Evolutionary conservation across 208 protist species (phyloP), one percentile per base, ranked within the genome.

Genomic region (Trypanosoma vivax): DNA sequence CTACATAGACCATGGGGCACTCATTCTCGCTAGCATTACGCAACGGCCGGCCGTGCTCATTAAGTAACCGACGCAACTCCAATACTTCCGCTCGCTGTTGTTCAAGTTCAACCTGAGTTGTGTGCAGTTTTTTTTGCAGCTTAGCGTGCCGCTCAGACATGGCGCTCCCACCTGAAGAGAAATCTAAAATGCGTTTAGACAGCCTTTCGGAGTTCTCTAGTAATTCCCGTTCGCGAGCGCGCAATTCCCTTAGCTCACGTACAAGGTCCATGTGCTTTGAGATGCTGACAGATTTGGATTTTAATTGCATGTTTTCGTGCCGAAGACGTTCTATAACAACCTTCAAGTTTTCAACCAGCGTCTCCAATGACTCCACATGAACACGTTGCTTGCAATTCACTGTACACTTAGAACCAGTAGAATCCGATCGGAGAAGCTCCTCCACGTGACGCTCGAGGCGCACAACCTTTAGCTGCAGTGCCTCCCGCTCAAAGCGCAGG

Each of bases 341-440:
- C 51, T 86, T 85, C 21, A 94, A 45, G 41, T 86, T 88, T 19
- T 85, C 83, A 18, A 90, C 68, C 4, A 90, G 55, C 25, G 75
- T 73, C 39, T 79, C 65, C 2, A 94, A 60, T 19, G 69, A 54
- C 34, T 65, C 61, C 14, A 30, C 52, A 14, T 25, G 60, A 46
- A 39, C 23, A 23, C 51, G 41, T 10, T 47, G 42, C 25, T 49
- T 41, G 14, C 42, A 29, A 5, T 55, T 54, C 33, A 43, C 50
- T 11, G 27, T 34, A 19, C 14, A 37, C 25, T 43, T 37, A 45
- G 49, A 47, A 29, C 47, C 33, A 29, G 56, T 52, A 21, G 69
- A 65, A 47, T 82, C 68, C n/a, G 70, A 59, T n/a, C 53, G 39
- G 14, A 79, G 50, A 16, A 86, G 42, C 10, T 85, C 76, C 11